These are phyloP conservation scores for Claviceps sp. DNA, from an alignment of 2,329 filamentous ascomycete species.

Conservation along the genomic window DNA sequence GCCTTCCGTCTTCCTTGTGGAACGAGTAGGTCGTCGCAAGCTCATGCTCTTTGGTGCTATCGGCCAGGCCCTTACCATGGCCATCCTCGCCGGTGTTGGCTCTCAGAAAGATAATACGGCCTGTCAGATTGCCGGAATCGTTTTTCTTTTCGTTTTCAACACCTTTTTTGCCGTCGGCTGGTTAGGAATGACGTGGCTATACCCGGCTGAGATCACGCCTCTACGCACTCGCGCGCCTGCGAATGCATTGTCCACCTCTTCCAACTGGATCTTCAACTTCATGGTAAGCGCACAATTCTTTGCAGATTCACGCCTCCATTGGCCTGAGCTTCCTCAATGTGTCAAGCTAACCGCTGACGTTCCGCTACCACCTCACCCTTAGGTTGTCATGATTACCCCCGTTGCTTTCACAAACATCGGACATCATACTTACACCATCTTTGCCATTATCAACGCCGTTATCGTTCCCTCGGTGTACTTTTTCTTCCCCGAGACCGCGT, in stretches of 20 bases:
- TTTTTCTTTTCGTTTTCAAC: constrained; percentile 51
- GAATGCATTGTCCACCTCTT: constrained; percentile 39
- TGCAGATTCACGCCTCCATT: not conserved
- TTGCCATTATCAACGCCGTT: constrained; percentile 50
- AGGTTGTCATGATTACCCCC: constrained; percentile 49
- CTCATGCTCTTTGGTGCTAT: constrained; percentile 59
- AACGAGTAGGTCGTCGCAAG: constrained; percentile 52
- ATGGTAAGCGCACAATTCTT: constrained; percentile 20
- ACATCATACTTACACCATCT: constrained; percentile 51
- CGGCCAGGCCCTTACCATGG: constrained; percentile 51
- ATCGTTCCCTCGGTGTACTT: constrained; percentile 45
- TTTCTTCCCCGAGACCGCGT: constrained; percentile 53
- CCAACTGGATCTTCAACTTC: constrained; percentile 53
- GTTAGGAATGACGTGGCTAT: constrained; percentile 48
- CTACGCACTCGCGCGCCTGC: constrained; percentile 52
- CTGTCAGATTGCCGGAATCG: constrained; percentile 47
- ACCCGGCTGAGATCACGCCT: constrained; percentile 53
- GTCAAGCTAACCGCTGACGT: not conserved
- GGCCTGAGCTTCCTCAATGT: not conserved
- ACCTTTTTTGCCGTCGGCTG: constrained; percentile 46
- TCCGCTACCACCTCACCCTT: not conserved
- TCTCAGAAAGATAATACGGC: constrained; percentile 31
- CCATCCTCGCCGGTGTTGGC: constrained; percentile 44
- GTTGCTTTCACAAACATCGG: constrained; percentile 42
- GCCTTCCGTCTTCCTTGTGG: constrained; percentile 47